Conservation (phyloP, 306 rosid species). For the Carpinus viminea region DNA sequence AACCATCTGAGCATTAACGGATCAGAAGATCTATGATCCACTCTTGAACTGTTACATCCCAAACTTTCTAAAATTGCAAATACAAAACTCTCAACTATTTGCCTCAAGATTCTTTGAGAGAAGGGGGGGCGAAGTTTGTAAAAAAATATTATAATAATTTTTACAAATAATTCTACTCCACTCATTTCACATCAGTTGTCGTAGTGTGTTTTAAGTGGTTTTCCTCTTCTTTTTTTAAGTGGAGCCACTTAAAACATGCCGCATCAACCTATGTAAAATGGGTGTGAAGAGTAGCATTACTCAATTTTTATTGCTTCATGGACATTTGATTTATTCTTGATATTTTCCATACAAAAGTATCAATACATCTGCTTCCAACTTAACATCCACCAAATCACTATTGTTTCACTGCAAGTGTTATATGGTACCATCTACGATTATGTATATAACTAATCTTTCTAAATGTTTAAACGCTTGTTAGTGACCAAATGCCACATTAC, state of each 20-base stretch:
- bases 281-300: too few relatives aligned
- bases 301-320: background rate
- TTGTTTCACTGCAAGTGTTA: too few relatives aligned
- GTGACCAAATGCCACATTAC: background rate
- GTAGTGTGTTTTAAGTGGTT: too few relatives aligned
- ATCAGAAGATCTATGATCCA: background rate
- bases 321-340: background rate
- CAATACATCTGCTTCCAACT: background rate
- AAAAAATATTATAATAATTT: too few relatives aligned
- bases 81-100: background rate
- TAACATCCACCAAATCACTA: background rate
- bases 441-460: background rate
- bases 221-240: too few relatives aligned
- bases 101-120: background rate
- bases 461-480: background rate
- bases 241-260: too few relatives aligned
- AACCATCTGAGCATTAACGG: background rate
- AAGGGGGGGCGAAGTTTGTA: too few relatives aligned
- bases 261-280: too few relatives aligned
- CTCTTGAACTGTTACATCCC: background rate
- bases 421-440: background rate
- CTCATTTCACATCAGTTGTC: too few relatives aligned
- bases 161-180: too few relatives aligned
- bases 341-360: slow-evolving; percentile 2
- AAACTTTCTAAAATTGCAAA: background rate